Conservation (phyloP, 345 rosid species). For the Acer negundo region DNA sequence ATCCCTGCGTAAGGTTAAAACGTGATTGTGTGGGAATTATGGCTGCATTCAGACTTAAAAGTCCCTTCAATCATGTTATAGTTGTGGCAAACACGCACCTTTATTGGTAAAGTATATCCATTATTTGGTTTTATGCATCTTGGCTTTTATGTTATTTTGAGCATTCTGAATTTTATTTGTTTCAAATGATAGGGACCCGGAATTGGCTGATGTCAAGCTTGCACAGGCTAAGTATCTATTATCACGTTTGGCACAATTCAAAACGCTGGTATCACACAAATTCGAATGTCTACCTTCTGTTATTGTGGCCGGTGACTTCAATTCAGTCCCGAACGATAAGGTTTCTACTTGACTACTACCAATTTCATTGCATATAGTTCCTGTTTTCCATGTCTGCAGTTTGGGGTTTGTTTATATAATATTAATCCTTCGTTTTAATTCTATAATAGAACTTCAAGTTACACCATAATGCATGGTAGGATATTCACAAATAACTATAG, state of each 20-base stretch:
- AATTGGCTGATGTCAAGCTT: constrained; percentile 90
- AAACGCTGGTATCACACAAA: constrained; percentile 49
- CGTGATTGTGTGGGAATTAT: constrained; percentile 92
- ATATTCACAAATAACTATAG: not conserved
- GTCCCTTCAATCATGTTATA: constrained; percentile 53
- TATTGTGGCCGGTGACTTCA: constrained; percentile 88
- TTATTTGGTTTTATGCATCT: not conserved
- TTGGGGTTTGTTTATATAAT: not conserved
- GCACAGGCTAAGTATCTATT: constrained; percentile 90
- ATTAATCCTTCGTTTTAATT: not conserved
- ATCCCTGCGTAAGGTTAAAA: constrained; percentile 73
- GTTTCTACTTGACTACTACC: constrained; percentile 31
- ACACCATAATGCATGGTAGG: not conserved
- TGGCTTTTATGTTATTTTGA: not conserved
- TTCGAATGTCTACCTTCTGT: constrained; percentile 65
- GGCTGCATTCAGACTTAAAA: constrained; percentile 82
- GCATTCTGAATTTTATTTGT: constrained; percentile 8
- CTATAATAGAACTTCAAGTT: not conserved
- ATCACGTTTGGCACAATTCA: constrained; percentile 65
- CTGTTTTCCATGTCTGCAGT: not conserved
- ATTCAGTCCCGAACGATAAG: constrained; percentile 85
- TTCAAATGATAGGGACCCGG: constrained; percentile 72
- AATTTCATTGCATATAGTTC: not conserved
- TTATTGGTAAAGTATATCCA: constrained; percentile 60
- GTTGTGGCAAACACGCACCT: constrained; percentile 88